phyloP scores from a whole-genome alignment of 169 alveolate genomes.

The Cryptosporidium viatorum region DNA sequence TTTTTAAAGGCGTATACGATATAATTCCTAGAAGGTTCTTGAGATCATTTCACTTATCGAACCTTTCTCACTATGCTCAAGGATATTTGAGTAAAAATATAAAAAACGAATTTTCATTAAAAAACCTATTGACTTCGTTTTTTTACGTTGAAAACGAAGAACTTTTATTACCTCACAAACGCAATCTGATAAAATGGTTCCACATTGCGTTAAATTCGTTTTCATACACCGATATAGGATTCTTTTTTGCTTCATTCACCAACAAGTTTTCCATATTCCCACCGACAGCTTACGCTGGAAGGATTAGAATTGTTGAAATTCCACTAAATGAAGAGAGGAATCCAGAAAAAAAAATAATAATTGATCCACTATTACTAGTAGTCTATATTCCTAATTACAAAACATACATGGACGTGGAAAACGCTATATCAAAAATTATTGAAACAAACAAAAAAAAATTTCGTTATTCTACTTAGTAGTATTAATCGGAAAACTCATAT shows the following conservation, averaged over 20 bases:
- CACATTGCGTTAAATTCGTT: conserved; percentile 23
- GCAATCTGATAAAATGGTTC: conserved; percentile 2
- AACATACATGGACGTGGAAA: conserved; percentile 16
- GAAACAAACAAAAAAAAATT: conserved; percentile 22
- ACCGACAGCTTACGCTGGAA: conserved; percentile 63
- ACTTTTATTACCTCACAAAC: conserved; percentile 17
- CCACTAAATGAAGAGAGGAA: conserved; percentile 15
- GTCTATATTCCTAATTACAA: conserved; percentile 46
- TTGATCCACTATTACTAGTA: conserved; percentile 19
- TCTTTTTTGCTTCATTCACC: conserved; percentile 29
- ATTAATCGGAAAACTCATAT: too few relatives aligned
- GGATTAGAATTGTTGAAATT: conserved; percentile 37
- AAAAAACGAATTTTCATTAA: not conserved
- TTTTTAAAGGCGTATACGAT: conserved; percentile 43
- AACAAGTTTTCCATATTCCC: conserved; percentile 4
- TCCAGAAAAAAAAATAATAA: conserved; percentile 17
- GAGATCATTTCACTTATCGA: not conserved
- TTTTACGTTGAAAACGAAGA: conserved; percentile 46
- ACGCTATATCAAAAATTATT: conserved; percentile 3
- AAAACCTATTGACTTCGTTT: not conserved
- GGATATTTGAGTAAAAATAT: conserved; percentile 1
- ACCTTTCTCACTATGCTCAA: conserved; percentile 9
- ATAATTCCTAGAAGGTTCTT: conserved; percentile 60
- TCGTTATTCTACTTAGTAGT: not conserved
- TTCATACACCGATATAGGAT: conserved; percentile 23